Base-by-base conservation (phyloP, 2,329 filamentous ascomycete species). In the Pestalotiopsis sp. region DNA sequence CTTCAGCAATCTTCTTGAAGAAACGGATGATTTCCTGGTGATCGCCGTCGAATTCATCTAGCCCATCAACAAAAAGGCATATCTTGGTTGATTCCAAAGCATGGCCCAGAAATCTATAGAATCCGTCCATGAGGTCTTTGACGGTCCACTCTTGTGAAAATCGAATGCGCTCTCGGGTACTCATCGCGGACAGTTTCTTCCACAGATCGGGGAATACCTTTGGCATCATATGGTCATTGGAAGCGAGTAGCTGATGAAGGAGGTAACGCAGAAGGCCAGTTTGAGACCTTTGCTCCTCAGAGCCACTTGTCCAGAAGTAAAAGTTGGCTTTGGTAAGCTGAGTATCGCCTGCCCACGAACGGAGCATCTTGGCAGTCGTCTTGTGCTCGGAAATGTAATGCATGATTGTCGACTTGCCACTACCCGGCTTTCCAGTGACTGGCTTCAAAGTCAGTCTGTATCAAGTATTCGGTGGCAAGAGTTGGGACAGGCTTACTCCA, bases 331-430 rank as follows among this genome's bases (percentile, higher is more conserved):
- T 79, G 2, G 75, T 77, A 2, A 79, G 72, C 0, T 75, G 75
- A 65, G 56, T 68, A 0, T 57, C 69, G 0, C 39, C 71, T 0
- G 79, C 73, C 81, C 80, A 82, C 1, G 41, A 17, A 0, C 67
- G 70, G 7, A 78, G 70, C 5, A 69, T 4, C 11, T 25, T 20
- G 63, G 11, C 71, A 4, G 41, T 72, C 25, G 0, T 72, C 0
- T 62, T 56, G 23, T 79, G 76, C 3, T 75, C 72, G 0, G 73
- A 76, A 13, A 83, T 73, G 45, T 80, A 79, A 23, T 81, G 80
- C 75, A 84, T 83, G 1, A 85, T 75, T 0, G 83, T 84, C 0
- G 82, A 84, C 69, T 86, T 86, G 0, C 84, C 84, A 0, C 81
- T 82, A 0, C 84, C 84, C 3, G 83, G 79, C 41, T 84, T 82